Evolutionary conservation across 1,139 yeast species (phyloP), one percentile per base, ranked within the genome.

Genomic region (Saccharomyces hybrid): DNA sequence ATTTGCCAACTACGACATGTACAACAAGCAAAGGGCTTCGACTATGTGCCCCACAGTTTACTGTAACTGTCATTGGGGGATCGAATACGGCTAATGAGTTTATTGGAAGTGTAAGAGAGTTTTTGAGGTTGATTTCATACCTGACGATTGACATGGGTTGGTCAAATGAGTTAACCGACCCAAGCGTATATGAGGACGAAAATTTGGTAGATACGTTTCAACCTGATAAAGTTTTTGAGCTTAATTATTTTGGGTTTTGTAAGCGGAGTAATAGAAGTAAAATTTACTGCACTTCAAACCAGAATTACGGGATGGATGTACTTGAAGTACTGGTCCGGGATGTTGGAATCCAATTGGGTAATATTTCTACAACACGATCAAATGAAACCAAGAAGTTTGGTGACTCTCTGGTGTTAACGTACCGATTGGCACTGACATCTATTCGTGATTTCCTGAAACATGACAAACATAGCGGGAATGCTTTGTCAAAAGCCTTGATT

Each of bases 131-230:
- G 58, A 65, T 82, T 11, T 77, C 86, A 0, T 81, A 78, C 60
- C 68, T 83, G 55, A 84, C 85, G 0, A 74, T 76, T 47, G 87
- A 83, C 61, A 74, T 82, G 64, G 77, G 71, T 49, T 67, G 66
- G 68, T 53, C 59, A 11, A 60, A 57, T 31, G 60, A 58, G 5
- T 48, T 59, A 4, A 48, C 55, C 9, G 58, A 59, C 27, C 51
- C 63, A 29, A 52, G 51, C 2, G 51, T 61, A 5, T 65, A 66
- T 53, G 57, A 61, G 26, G 64, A 65, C n/a, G 63, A 63, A n/a
- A 60, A 66, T 38, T 52, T 67, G 42, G 62, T 66, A 2, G 61
- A 65, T 44, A 62, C 68, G 0, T 64, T 66, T 28, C 53, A 63
- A 31, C 47, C 62, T 3, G 56, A 57, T 7, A 64, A 61, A 34